phyloP scores from a whole-genome alignment of 116 monocot genomes.

The Papilionanthe hybrid region DNA sequence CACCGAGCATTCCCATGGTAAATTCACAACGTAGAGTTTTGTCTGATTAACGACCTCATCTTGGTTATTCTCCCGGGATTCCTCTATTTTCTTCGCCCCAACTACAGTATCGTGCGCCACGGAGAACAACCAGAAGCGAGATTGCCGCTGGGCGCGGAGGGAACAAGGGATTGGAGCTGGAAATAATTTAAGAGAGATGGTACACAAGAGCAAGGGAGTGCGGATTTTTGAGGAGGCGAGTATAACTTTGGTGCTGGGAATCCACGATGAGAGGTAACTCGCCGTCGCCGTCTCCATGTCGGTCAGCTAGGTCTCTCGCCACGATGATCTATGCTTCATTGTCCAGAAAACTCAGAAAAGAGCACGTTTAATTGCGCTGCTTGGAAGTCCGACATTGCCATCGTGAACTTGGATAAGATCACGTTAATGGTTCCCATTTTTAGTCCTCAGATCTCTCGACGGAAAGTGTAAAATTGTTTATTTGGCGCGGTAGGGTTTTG shows the following conservation, averaged over 20 bases:
- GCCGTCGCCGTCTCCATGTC: neutral
- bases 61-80: neutral
- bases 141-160: neutral
- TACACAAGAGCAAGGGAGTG: neutral
- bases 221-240: neutral
- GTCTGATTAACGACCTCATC: constrained; percentile 24
- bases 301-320: neutral
- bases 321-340: neutral
- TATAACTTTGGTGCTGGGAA: neutral
- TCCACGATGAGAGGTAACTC: neutral
- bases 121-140: neutral
- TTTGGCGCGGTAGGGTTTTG: too few relatives aligned
- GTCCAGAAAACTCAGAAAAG: too few relatives aligned
- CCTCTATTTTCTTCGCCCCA: neutral
- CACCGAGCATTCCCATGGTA: constrained; percentile 38
- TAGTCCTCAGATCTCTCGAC: too few relatives aligned
- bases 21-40: constrained; percentile 42
- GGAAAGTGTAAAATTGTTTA: too few relatives aligned
- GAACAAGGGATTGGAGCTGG: neutral
- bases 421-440: too few relatives aligned
- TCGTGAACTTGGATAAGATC: too few relatives aligned
- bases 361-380: too few relatives aligned
- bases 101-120: neutral
- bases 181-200: neutral
- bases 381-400: too few relatives aligned